Base-by-base conservation (phyloP, 2,329 filamentous ascomycete genomes). In the Pseudogymnoascus sp. region DNA sequence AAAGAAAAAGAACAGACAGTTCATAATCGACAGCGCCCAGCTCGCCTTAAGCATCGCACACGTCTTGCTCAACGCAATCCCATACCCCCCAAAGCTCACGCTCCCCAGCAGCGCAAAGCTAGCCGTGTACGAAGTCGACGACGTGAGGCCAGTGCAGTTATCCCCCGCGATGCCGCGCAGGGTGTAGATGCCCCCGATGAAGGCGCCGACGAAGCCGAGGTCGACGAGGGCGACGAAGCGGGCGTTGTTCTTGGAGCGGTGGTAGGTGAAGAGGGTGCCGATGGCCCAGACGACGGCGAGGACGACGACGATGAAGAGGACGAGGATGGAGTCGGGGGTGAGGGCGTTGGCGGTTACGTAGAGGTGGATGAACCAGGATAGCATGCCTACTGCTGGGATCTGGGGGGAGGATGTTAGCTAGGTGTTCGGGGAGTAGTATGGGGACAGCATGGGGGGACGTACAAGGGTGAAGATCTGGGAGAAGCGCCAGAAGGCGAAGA, bases 31-130 rank as follows among this genome's bases (percentile, higher is more conserved):
- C 69, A 97, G 87, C 2, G 92, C 93, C 77, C 92, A 98, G 69
- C 81, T 83, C 0, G 93, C 89, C 83, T 97, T 98, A 73, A 96
- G 85, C 91, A 97, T 95, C 61, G 89, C 85, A 78, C 93, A 98
- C 4, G 86, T 85, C 81, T 93, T 93, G 76, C 90, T 82, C 39
- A 87, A 76, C 62, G 82, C 76, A 43, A 87, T 73, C 45, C 81
- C 75, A 65, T 85, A 81, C 62, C 77, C 77, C 60, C 80, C 80
- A 37, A 83, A 75, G 31, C 77, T 78, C 48, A 84, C 84, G 67
- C 77, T 79, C 31, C 85, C 83, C 67, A 90, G 84, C 11, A 83
- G 79, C 11, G 88, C 88, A 48, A 92, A 79, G 60, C 81, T 80
- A 62, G 84, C 73, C 70, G 82, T 82, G 75, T 85, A 86, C 21